Evolutionary conservation across 441 rosid species (phyloP), one percentile per base, ranked within the genome.

Genomic region (Kokia cookei): DNA sequence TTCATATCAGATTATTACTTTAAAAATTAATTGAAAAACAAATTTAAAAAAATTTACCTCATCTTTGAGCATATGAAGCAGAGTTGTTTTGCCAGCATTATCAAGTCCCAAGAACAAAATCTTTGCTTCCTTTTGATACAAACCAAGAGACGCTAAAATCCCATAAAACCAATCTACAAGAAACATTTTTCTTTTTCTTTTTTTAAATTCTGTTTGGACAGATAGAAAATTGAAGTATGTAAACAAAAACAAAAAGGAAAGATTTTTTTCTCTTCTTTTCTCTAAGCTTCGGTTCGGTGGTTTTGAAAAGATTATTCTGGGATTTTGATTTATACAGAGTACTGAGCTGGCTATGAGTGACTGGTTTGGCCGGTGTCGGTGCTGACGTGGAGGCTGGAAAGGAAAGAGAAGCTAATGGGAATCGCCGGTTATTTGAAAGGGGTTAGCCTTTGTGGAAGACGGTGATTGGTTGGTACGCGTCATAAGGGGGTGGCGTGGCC

Each of bases 131-230:
- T 87, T 87, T 53, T 87, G 88, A 88, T 86, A 85, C 69, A 87
- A 72, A 27, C 88, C 88, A 42, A 87, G 83, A 27, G 88, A 85
- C 0, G 90, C 87, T 7, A 87, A 69, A 75, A 87, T 77, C 76
- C 90, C 88, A 42, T 85, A 87, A 73, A 87, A 87, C 90, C 90
- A 87, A 82, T 87, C 90, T 43, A 87, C 79, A 78, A 85, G 80
- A 71, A 83, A 87, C 90, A 87, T 85, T 32, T 43, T 27, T 10
- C 15, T 35, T 15, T 54, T 32, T 54, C 2, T 22, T 42, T 64
- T 24, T 37, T 17, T 14, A 7, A 42, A 32, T 69, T 53, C 32
- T 54, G 51, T 69, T 53, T 69, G 62, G 47, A 8, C 9, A 9
- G 47, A 5, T 10, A 32, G 48, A 69, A 57, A 22, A 58, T 40